Conservation (phyloP, 257 asterid genomes). For the Solanum boliviense region DNA sequence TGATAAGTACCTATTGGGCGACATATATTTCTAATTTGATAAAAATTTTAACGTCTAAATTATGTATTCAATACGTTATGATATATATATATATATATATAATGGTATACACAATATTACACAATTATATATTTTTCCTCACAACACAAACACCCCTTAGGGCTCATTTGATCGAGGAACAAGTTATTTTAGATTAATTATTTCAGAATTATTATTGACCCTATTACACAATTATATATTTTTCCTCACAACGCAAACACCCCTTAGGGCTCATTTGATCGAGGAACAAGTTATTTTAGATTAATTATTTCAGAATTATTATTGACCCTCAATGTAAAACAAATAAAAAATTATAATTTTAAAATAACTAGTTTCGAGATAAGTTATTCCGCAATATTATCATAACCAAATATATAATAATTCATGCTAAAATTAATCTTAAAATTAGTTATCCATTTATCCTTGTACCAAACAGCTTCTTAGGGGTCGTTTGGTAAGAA, state of each 20-base stretch:
- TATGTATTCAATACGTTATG: not conserved
- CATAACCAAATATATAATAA: not conserved
- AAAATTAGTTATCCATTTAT: not conserved
- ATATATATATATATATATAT: too few relatives aligned
- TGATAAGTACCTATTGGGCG: not conserved
- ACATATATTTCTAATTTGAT: not conserved
- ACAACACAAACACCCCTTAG: not conserved
- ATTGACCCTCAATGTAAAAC: not conserved
- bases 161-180: too few relatives aligned
- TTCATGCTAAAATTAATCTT: not conserved
- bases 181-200: not conserved
- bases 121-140: not conserved
- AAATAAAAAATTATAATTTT: too few relatives aligned
- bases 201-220: not conserved
- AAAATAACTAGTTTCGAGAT: too few relatives aligned
- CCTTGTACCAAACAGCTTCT: not conserved
- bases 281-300: not conserved
- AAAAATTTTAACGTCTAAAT: not conserved
- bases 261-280: not conserved
- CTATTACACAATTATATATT: too few relatives aligned
- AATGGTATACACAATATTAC: not conserved
- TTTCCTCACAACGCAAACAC: not conserved
- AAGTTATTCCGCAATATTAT: not conserved
- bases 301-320: too few relatives aligned
- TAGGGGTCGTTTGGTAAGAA: not conserved